Conservation (phyloP, 2,329 filamentous ascomycete species). For the Scedosporium dehoogii region DNA sequence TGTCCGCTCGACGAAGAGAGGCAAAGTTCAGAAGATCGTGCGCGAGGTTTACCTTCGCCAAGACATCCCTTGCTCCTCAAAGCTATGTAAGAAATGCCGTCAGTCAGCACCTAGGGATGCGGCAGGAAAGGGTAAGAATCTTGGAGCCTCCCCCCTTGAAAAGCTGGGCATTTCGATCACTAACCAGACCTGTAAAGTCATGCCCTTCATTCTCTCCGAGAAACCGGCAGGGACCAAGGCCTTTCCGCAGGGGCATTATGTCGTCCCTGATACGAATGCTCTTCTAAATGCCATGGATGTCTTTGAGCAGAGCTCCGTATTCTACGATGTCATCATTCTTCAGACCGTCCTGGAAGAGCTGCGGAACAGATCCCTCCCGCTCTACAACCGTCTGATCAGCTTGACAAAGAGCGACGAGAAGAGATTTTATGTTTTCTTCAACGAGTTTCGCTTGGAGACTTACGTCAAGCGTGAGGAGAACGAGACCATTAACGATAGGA, state of each 20-base stretch:
- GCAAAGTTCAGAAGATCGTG: constrained; percentile 98
- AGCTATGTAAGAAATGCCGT: constrained; percentile 70
- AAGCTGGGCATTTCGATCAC: not conserved
- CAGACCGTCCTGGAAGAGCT: constrained; percentile 96
- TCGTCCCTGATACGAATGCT: constrained; percentile 93
- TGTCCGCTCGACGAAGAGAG: constrained; percentile 85
- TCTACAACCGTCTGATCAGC: constrained; percentile 87
- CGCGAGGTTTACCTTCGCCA: constrained; percentile 90
- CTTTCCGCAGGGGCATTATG: constrained; percentile 82
- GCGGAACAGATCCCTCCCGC: constrained; percentile 81
- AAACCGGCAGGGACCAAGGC: constrained; percentile 73
- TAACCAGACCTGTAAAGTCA: constrained; percentile 36
- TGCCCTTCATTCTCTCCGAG: constrained; percentile 80
- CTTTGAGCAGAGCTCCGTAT: constrained; percentile 83
- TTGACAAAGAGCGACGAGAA: constrained; percentile 95
- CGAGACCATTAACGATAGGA: constrained; percentile 92
- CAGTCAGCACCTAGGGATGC: constrained; percentile 69
- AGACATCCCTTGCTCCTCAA: constrained; percentile 95
- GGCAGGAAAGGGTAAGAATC: constrained; percentile 56
- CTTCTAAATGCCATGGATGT: constrained; percentile 94
- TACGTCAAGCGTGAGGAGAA: constrained; percentile 64
- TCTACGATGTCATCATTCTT: constrained; percentile 93
- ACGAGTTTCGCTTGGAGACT: constrained; percentile 91
- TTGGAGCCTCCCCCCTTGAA: not conserved
- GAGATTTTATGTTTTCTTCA: constrained; percentile 98